Evolutionary conservation across 805 yeast species (phyloP).

Genomic region (Kluyveromyces dobzhanskii): DNA sequence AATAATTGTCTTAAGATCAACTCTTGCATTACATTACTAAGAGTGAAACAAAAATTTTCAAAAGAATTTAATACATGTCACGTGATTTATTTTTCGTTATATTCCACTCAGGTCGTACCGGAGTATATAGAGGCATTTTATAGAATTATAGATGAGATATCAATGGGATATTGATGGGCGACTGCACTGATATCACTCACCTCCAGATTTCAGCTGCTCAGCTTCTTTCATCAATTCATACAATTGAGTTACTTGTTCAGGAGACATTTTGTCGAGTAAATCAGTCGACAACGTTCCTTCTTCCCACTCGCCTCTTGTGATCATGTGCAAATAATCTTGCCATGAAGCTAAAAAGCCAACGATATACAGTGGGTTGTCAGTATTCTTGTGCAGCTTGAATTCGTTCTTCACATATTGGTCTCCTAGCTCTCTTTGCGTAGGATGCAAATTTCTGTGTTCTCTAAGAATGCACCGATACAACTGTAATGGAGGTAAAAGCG

Average conservation of each 20-base stretch:
- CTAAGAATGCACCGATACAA: slow-evolving; percentile 75
- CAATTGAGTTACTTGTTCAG: slow-evolving; percentile 80
- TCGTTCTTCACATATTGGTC: slow-evolving; percentile 86
- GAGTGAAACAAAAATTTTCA: no score
- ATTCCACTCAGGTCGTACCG: no score
- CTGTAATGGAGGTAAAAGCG: slow-evolving; percentile 72
- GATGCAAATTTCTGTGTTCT: slow-evolving; percentile 65
- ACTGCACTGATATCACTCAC: no score
- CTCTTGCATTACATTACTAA: no score
- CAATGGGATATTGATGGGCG: no score
- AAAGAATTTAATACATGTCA: no score
- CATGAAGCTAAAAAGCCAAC: slow-evolving; percentile 90
- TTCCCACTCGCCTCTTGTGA: slow-evolving; percentile 57
- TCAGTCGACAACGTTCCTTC: slow-evolving; percentile 52
- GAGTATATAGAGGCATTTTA: no score
- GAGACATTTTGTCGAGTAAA: slow-evolving; percentile 74
- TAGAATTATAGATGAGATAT: no score
- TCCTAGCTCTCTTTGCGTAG: slow-evolving; percentile 68
- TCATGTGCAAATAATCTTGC: slow-evolving; percentile 71
- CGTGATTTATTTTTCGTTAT: no score
- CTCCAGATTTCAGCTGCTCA: slow-evolving; percentile 20
- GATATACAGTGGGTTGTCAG: slow-evolving; percentile 87
- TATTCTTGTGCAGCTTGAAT: slow-evolving; percentile 71
- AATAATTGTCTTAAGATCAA: no score
- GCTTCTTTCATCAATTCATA: slow-evolving; percentile 77